These are phyloP conservation scores for Silene latifolia DNA, from an alignment of 148 eudicot genomes.

Conservation along the genomic window DNA sequence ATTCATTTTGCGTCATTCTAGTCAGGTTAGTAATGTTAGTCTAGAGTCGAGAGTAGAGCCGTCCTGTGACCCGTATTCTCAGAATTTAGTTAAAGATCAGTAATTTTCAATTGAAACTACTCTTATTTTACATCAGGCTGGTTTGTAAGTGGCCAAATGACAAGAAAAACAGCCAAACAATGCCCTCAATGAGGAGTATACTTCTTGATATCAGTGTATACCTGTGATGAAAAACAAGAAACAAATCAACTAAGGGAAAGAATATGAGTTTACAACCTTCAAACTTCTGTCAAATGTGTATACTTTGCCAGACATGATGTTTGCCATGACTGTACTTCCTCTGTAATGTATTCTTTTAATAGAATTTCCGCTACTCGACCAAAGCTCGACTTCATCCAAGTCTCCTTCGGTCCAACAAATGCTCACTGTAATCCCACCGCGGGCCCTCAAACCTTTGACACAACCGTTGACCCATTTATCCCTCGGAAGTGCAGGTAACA, in stretches of 20 bases:
- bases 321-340: conserved; percentile 35
- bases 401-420: conserved; percentile 80
- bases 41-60: no score
- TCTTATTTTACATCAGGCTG: no score
- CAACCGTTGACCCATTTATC: conserved; percentile 82
- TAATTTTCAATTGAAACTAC: no score
- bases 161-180: neutral
- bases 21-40: no score
- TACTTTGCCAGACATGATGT: conserved; percentile 40
- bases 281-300: conserved; percentile 46
- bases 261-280: conserved; percentile 39
- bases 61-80: no score
- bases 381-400: conserved; percentile 62
- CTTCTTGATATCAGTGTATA: neutral
- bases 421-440: conserved; percentile 66
- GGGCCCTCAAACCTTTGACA: conserved; percentile 79
- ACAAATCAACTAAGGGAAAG: conserved; percentile 22
- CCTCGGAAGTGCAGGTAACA: conserved; percentile 80
- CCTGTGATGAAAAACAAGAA: neutral
- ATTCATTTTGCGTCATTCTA: no score
- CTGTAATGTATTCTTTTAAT: conserved; percentile 54
- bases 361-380: conserved; percentile 37
- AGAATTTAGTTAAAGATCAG: no score
- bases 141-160: no score
- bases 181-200: conserved; percentile 8